A percentile compares a stretch with the other conserved stretches of the same genome.
Conservation (phyloP, 176 grass and related monocot species). For the Avena sativa region DNA sequence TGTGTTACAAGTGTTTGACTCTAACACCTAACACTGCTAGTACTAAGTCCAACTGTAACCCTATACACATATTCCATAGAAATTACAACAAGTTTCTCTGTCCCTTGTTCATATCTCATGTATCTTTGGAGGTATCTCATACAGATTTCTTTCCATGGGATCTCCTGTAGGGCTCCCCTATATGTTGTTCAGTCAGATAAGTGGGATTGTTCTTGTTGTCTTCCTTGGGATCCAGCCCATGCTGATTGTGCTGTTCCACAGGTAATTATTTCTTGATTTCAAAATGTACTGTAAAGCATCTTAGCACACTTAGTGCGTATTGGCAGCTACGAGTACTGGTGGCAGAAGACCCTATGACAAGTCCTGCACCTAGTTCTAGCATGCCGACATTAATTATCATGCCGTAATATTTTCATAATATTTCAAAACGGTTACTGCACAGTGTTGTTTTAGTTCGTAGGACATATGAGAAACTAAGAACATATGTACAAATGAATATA, state of each 20-base stretch:
- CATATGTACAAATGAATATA: conserved; percentile 10
- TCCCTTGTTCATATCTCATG: conserved; percentile 39
- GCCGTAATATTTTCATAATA: background rate
- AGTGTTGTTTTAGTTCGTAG: background rate
- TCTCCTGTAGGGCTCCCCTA: conserved; percentile 74
- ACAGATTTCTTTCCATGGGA: conserved; percentile 46
- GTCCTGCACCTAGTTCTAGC: conserved; percentile 18
- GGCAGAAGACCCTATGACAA: background rate
- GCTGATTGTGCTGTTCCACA: conserved; percentile 99
- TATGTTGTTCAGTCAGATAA: conserved; percentile 87
- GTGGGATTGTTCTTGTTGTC: conserved; percentile 93
- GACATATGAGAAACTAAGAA: background rate
- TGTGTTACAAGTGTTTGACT: conserved; percentile 5
- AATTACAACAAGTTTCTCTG: conserved; percentile 20
- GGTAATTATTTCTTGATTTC: conserved; percentile 57
- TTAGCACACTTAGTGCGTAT: conserved; percentile 14
- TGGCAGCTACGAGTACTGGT: conserved; percentile 7
- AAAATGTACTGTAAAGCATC: conserved; percentile 30
- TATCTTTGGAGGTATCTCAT: conserved; percentile 24
- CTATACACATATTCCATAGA: background rate
- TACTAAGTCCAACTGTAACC: background rate
- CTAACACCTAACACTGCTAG: background rate
- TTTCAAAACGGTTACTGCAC: background rate
- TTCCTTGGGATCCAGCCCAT: conserved; percentile 83
- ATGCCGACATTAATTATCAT: background rate